These are phyloP conservation scores for Kitagawia praeruptora DNA, from an alignment of 129 eudicot genomes.

Conservation along the genomic window DNA sequence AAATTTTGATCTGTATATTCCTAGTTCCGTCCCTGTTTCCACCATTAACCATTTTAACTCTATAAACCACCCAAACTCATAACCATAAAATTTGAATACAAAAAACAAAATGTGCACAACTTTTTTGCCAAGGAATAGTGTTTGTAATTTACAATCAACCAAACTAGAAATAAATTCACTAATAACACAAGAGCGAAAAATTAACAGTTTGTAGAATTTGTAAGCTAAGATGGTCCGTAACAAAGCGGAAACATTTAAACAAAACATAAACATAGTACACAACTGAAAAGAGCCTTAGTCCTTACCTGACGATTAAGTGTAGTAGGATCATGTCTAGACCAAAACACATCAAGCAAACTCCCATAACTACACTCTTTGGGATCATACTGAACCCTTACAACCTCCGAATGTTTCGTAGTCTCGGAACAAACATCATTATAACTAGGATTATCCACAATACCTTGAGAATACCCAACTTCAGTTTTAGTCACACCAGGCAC, in stretches of 20 bases:
- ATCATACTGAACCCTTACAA: constrained; percentile 81
- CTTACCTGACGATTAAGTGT: constrained; percentile 82
- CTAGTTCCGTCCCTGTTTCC: no score
- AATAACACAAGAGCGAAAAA: neutral
- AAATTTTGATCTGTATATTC: no score
- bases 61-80: no score
- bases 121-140: no score
- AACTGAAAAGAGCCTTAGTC: neutral
- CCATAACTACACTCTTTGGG: constrained; percentile 54
- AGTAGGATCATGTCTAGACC: constrained; percentile 89
- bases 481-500: constrained; percentile 80
- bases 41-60: no score
- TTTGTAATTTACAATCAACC: no score
- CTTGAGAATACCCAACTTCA: constrained; percentile 77
- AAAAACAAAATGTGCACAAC: no score
- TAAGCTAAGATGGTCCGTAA: neutral
- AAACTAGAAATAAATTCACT: no score
- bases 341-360: constrained; percentile 55
- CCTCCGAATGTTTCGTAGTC: constrained; percentile 64
- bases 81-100: no score
- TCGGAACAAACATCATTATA: constrained; percentile 78
- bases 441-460: constrained; percentile 48
- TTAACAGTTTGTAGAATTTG: neutral
- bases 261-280: no score
- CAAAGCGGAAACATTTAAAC: no score